phyloP scores from a whole-genome alignment of 176 grass and related monocot genomes.

The Phoenix dactylifera region DNA sequence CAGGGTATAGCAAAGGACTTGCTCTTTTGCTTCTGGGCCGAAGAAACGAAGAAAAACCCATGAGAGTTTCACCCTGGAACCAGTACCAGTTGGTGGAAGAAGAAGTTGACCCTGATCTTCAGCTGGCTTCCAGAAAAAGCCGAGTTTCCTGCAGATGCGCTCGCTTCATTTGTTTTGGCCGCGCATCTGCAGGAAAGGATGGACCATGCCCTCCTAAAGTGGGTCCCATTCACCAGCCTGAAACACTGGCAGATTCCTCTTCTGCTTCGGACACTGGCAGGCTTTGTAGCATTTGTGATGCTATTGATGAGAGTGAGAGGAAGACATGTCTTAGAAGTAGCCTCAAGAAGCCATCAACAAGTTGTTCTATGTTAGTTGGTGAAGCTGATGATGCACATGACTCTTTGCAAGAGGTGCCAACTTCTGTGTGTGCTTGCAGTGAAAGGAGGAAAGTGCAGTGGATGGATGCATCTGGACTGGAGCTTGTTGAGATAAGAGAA shows the following conservation, averaged over 20 bases:
- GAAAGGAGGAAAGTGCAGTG: too few species aligned
- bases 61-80: conserved; percentile 22
- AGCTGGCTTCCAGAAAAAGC: conserved; percentile 14
- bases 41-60: conserved; percentile 1
- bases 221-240: neutral
- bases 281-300: neutral
- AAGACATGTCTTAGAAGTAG: neutral
- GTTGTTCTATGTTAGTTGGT: too few species aligned
- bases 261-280: neutral
- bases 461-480: too few species aligned
- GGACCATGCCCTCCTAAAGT: conserved; percentile 5
- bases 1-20: conserved; percentile 7
- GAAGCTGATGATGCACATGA: too few species aligned
- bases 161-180: conserved; percentile 6
- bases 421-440: too few species aligned
- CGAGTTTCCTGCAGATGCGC: conserved; percentile 4
- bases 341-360: neutral
- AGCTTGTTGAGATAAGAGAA: too few species aligned
- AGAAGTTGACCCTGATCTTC: conserved; percentile 8
- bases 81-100: conserved; percentile 3
- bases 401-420: too few species aligned
- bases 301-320: neutral
- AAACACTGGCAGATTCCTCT: conserved; percentile 9
- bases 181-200: neutral
- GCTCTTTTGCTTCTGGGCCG: neutral